Conservation (phyloP, 2,329 filamentous ascomycete genomes). For the Sporothrix luriei region DNA sequence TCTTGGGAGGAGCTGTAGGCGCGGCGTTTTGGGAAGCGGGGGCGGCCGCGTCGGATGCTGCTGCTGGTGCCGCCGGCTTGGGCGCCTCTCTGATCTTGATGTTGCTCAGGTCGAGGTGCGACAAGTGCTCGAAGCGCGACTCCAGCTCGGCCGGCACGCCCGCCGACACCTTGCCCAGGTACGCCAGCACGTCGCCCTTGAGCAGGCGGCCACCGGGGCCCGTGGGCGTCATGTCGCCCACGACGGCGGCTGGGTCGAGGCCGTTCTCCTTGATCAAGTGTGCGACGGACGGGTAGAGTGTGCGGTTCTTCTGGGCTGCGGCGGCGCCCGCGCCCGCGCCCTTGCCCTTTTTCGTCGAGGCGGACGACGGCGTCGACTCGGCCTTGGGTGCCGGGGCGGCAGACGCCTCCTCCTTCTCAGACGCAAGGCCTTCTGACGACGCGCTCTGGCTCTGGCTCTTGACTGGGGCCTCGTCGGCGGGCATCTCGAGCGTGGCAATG, state of each 20-base stretch:
- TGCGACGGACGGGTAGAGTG: slow-evolving; percentile 79
- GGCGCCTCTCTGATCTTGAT: slow-evolving; percentile 68
- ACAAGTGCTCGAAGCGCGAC: slow-evolving; percentile 70
- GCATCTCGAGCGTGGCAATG: slow-evolving; percentile 71
- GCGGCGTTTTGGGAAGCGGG: slow-evolving; percentile 40
- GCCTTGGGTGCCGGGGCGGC: slow-evolving; percentile 19
- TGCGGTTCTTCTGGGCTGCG: slow-evolving; percentile 49
- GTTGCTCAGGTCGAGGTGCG: slow-evolving; percentile 90
- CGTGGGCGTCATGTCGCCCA: slow-evolving; percentile 80
- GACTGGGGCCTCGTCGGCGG: slow-evolving; percentile 60
- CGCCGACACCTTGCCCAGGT: slow-evolving; percentile 75
- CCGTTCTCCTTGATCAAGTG: slow-evolving; percentile 79
- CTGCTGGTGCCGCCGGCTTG: slow-evolving; percentile 36
- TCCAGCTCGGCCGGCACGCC: slow-evolving; percentile 72
- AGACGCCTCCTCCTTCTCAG: background rate
- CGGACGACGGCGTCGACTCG: slow-evolving; percentile 1
- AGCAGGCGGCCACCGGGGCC: slow-evolving; percentile 86
- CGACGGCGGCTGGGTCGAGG: slow-evolving; percentile 68
- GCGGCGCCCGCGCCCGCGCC: too few relatives aligned
- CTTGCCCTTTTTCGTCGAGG: slow-evolving; percentile 53
- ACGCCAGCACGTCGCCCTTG: slow-evolving; percentile 93
- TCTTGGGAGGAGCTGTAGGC: slow-evolving; percentile 39
- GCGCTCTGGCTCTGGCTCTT: slow-evolving; percentile 36
- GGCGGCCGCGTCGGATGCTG: slow-evolving; percentile 46
- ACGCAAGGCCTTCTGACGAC: background rate